phyloP scores from a whole-genome alignment of 805 yeast genomes.

The Metschnikowia koreensis region DNA sequence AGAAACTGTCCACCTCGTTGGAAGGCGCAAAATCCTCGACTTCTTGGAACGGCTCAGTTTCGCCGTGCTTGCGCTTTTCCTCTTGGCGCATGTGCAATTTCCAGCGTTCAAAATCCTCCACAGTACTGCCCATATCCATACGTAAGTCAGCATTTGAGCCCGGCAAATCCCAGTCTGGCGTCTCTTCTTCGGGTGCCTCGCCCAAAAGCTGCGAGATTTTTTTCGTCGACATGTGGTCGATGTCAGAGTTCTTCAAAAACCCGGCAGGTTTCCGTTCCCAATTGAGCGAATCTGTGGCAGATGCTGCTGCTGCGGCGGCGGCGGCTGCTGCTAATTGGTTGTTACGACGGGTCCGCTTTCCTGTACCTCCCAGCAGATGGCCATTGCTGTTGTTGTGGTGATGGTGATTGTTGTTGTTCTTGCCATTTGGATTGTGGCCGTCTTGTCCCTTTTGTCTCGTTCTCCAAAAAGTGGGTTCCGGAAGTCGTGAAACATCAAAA shows the following conservation, averaged over 20 bases:
- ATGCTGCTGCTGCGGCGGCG: neutral
- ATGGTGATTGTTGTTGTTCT: neutral
- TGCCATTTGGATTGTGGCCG: slow-evolving; percentile 2
- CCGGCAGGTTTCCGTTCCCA: slow-evolving; percentile 33
- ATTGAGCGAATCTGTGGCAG: slow-evolving; percentile 19
- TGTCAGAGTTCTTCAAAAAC: slow-evolving; percentile 21
- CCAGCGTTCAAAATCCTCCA: slow-evolving; percentile 61
- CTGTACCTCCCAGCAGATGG: slow-evolving; percentile 9
- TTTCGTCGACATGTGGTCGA: slow-evolving; percentile 32
- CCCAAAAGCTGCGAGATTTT: slow-evolving; percentile 37
- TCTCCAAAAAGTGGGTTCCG: slow-evolving; percentile 51
- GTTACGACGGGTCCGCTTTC: slow-evolving; percentile 17
- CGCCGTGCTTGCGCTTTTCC: slow-evolving; percentile 48
- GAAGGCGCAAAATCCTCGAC: slow-evolving; percentile 18
- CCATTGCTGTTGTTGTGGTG: neutral
- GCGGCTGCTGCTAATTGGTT: slow-evolving; percentile 9
- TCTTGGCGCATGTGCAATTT: slow-evolving; percentile 51
- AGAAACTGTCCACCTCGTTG: slow-evolving; percentile 44
- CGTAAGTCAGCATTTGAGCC: slow-evolving; percentile 24
- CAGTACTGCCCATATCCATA: slow-evolving; percentile 48
- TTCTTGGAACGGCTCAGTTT: slow-evolving; percentile 16
- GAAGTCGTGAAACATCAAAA: slow-evolving; percentile 36
- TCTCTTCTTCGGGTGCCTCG: slow-evolving; percentile 32
- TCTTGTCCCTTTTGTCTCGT: slow-evolving; percentile 21
- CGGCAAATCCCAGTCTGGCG: slow-evolving; percentile 42